Evolutionary conservation across 768 basidiomycete genomes (phyloP).

Genomic region (Harrya chromipes): DNA sequence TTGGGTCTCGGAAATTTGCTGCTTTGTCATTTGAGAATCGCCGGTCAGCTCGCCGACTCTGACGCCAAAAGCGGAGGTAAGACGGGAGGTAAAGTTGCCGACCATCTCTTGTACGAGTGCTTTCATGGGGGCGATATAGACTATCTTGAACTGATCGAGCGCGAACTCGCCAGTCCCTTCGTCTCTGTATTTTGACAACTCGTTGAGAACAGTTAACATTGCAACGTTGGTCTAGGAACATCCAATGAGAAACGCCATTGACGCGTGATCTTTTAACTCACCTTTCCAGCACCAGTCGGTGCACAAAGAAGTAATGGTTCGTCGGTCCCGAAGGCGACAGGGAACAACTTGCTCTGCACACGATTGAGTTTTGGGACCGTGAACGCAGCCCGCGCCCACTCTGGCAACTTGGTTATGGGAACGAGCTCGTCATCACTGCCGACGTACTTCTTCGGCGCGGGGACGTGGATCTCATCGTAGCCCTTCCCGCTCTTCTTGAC

Average conservation of each 20-base stretch:
- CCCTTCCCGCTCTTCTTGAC: conserved; percentile 97
- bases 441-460: conserved; percentile 80
- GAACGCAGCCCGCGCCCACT: conserved; percentile 89
- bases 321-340: conserved; percentile 90
- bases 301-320: conserved; percentile 96
- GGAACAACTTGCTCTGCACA: conserved; percentile 90
- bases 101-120: conserved; percentile 99
- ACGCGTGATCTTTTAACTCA: conserved; percentile 32
- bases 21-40: conserved; percentile 97
- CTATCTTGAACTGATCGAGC: conserved; percentile 89
- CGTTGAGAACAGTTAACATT: conserved; percentile 90
- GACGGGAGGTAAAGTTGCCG: conserved; percentile 83
- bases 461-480: conserved; percentile 97
- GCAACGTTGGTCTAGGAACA: conserved; percentile 87
- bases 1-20: conserved; percentile 94
- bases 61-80: conserved; percentile 61
- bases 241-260: conserved; percentile 9
- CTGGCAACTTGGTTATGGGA: conserved; percentile 67
- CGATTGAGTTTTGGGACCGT: conserved; percentile 79
- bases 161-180: conserved; percentile 77
- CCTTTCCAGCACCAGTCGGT: conserved; percentile 98
- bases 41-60: conserved; percentile 95
- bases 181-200: conserved; percentile 85
- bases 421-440: conserved; percentile 65
- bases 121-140: conserved; percentile 99